Evolutionary conservation across 345 rosid genomes (phyloP), one percentile per base, ranked within the genome.

Genomic region (Litchi chinensis): DNA sequence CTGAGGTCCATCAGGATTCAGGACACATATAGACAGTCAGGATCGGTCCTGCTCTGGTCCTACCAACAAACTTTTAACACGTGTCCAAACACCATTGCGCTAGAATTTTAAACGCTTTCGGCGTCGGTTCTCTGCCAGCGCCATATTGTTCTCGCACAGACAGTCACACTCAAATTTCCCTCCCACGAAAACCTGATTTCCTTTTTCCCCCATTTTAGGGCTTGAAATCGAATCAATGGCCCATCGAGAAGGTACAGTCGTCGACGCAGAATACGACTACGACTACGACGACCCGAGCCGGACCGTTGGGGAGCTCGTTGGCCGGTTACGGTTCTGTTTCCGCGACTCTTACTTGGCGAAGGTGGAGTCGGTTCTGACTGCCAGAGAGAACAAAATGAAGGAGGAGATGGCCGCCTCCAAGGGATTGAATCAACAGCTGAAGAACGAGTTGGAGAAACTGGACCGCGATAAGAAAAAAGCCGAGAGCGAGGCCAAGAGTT

Each of bases 351-450:
- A 70, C 11, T 85, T 76, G 19, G 73, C 63, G 19, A 44, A 41
- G 60, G 79, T 79, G n/a, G 81, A 68, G 65, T 37, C 24, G 0
- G 39, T 68, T 39, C 37, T 85, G 65, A 24, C 12, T 5, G 73
- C 65, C 2, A 79, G 74, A 37, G 77, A 83, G 68, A 52, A 19
- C 32, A 76, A 70, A 70, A 0, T 22, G 64, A 77, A 64, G 72
- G 10, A 3, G 16, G 83, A 83, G 28, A 70, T 79, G 16, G 79
- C 74, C 6, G 1, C 6, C 0, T 7, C 41, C 10, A 21, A 48
- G 43, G 10, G 44, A 24, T 76, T 9, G 18, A 81, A 40, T 0
- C 50, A 79, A 4, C 16, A 12, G 60, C 24, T 76, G 1, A 21
- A 7, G 21, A 24, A 3, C 2, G 66, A 73, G 75, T 39, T 79